Evolutionary conservation across 768 basidiomycete genomes (phyloP), one percentile per base, ranked within the genome.

Genomic region (Punctularia strigosozonata): DNA sequence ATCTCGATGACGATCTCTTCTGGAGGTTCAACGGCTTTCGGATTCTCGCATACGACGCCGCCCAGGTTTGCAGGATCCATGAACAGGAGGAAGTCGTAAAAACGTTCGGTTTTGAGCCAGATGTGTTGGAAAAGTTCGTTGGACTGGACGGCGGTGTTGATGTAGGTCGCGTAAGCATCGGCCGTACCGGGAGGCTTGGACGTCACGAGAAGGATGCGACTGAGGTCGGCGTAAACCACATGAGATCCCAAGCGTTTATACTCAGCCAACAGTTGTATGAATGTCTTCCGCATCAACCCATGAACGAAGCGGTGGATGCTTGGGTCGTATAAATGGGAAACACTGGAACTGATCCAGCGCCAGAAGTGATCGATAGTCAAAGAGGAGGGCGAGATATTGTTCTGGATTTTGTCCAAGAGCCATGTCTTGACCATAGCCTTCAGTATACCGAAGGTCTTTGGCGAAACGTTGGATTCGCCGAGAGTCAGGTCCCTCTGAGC

Each of bases 271-370:
- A 99, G 69, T 59, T 98, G 95, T 41, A 95, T 85, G 62, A 97
- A 97, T 0, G 87, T 91, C 65, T 99, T 98, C 43, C 87, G 78
- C 95, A 99, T 99, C 34, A 98, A 72, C 12, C 90, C 86, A 48
- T 92, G 83, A 6, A 98, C 65, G 58, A 99, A 99, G 1, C 84
- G 78, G 53, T 97, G 90, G 5, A 99, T 69, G 42, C 87, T 81
- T 2, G 90, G 80, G 52, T 99, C 95, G 54, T 89, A 92, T 65
- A 98, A 76, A 42, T 80, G 71, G 14, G 91, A 85, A 4, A 78
- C 69, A 31, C 73, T 77, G 2, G 89, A 89, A 55, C 80, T 84
- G 46, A 95, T 73, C 95, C 95, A 99, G 31, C 95, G 70, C 90
- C 92, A 97, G 63, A 98, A 97, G 59, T 98, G 91, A 50, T 92